These are phyloP conservation scores for Candida boleticola DNA, from an alignment of 805 yeast genomes.

Conservation along the genomic window DNA sequence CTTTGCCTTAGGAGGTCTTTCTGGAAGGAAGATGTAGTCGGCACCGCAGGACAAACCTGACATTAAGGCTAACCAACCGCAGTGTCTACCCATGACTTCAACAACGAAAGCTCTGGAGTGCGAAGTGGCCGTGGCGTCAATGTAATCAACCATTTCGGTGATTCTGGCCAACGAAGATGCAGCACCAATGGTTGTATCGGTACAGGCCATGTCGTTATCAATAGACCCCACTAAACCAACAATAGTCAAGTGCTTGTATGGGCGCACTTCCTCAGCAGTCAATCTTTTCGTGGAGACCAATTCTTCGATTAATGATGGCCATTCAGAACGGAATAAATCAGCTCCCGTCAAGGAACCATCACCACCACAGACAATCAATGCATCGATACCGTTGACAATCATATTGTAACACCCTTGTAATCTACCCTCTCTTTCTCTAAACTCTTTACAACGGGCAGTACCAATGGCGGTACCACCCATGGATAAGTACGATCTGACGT, in stretches of 20 bases:
- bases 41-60: slow-evolving; percentile 81
- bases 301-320: slow-evolving; percentile 70
- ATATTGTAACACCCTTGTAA: slow-evolving; percentile 61
- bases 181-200: slow-evolving; percentile 81
- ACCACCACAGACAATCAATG: slow-evolving; percentile 78
- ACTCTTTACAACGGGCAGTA: slow-evolving; percentile 71
- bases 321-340: slow-evolving; percentile 69
- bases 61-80: slow-evolving; percentile 86
- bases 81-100: slow-evolving; percentile 88
- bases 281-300: slow-evolving; percentile 46
- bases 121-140: slow-evolving; percentile 80
- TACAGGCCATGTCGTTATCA: slow-evolving; percentile 82
- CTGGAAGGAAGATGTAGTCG: slow-evolving; percentile 78
- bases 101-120: slow-evolving; percentile 82
- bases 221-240: slow-evolving; percentile 82
- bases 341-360: slow-evolving; percentile 85
- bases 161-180: slow-evolving; percentile 75
- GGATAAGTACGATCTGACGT: slow-evolving; percentile 67
- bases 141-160: slow-evolving; percentile 72
- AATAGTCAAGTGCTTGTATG: slow-evolving; percentile 58
- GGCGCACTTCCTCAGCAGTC: slow-evolving; percentile 43
- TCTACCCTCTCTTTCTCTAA: slow-evolving; percentile 66
- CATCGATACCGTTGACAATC: slow-evolving; percentile 72
- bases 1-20: slow-evolving; percentile 62
- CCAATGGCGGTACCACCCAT: slow-evolving; percentile 79